Evolutionary conservation across 2,329 filamentous ascomycete genomes (phyloP).

Genomic region (Metarhizium album): DNA sequence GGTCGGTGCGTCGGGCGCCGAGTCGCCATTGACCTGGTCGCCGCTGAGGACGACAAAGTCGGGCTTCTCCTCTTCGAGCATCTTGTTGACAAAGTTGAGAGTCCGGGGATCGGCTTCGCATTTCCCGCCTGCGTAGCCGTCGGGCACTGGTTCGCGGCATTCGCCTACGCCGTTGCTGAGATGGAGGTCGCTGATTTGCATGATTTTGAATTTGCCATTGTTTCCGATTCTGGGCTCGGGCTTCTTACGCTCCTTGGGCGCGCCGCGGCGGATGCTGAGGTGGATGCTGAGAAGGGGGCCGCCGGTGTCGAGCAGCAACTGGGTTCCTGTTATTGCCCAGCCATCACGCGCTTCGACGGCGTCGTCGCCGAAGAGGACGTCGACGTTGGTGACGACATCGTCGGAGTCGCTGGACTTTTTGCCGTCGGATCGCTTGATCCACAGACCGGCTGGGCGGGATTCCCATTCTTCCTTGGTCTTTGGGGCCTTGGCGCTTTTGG

Average conservation of each 20-base stretch:
- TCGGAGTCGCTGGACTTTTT: slow-evolving; percentile 65
- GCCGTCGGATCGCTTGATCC: slow-evolving; percentile 67
- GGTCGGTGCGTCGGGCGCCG: slow-evolving; percentile 80
- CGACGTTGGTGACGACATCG: slow-evolving; percentile 66
- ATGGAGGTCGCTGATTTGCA: slow-evolving; percentile 92
- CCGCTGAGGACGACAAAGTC: slow-evolving; percentile 87
- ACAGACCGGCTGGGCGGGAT: slow-evolving; percentile 62
- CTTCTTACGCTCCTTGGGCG: slow-evolving; percentile 51
- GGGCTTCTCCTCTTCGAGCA: slow-evolving; percentile 87
- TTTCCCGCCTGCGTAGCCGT: slow-evolving; percentile 57
- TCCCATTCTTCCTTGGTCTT: slow-evolving; percentile 67
- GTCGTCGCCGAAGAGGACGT: slow-evolving; percentile 82
- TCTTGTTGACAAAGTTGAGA: slow-evolving; percentile 71
- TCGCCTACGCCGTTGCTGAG: slow-evolving; percentile 77
- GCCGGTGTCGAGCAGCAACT: slow-evolving; percentile 57
- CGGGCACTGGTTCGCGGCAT: slow-evolving; percentile 79
- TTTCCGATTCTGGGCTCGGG: slow-evolving; percentile 69
- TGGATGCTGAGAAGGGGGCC: slow-evolving; percentile 57
- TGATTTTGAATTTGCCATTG: slow-evolving; percentile 91
- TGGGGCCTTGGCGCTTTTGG: slow-evolving; percentile 10
- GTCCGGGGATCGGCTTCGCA: slow-evolving; percentile 91
- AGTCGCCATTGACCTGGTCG: slow-evolving; percentile 92
- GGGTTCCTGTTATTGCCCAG: slow-evolving; percentile 69
- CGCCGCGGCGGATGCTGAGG: slow-evolving; percentile 67
- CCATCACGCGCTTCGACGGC: slow-evolving; percentile 80